Conservation (phyloP, 2,329 filamentous ascomycete genomes). For the Hypoxylon sp. region DNA sequence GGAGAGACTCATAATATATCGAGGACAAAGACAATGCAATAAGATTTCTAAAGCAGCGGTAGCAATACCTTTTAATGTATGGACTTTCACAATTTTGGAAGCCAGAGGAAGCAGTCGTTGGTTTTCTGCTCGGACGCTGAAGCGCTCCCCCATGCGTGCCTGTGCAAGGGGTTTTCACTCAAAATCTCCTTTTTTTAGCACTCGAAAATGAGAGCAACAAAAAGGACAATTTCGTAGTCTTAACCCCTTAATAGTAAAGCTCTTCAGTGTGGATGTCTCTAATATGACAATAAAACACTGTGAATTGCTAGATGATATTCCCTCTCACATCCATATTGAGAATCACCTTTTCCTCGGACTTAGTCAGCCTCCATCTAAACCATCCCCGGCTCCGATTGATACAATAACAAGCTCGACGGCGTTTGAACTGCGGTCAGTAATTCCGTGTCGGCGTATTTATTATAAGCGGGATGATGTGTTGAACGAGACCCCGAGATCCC, state of each 20-base stretch:
- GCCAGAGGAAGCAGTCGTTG: too few relatives aligned
- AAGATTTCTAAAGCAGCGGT: neutral
- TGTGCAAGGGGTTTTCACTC: too few relatives aligned
- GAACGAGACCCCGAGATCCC: slow-evolving; percentile 48
- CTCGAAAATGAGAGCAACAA: neutral
- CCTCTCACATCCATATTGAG: neutral
- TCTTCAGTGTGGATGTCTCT: neutral
- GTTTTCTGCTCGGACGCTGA: neutral
- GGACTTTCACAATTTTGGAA: too few relatives aligned
- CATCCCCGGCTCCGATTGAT: slow-evolving; percentile 22
- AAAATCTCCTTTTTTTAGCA: neutral
- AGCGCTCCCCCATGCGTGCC: neutral
- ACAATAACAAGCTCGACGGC: slow-evolving; percentile 24
- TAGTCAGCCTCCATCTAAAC: slow-evolving; percentile 8
- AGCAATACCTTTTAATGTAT: neutral
- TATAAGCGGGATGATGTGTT: slow-evolving; percentile 29
- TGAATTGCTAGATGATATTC: neutral
- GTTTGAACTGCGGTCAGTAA: slow-evolving; percentile 32
- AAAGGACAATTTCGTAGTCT: neutral
- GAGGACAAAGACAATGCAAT: slow-evolving; percentile 14
- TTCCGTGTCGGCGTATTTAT: slow-evolving; percentile 38
- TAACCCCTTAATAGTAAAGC: neutral
- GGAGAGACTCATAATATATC: neutral
- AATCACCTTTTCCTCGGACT: slow-evolving; percentile 16
- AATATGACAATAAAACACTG: neutral